A percentile compares a stretch with the other conserved stretches of the same genome.
phyloP scores from a whole-genome alignment of 305 asterid species.

The Solanum hybrid region DNA sequence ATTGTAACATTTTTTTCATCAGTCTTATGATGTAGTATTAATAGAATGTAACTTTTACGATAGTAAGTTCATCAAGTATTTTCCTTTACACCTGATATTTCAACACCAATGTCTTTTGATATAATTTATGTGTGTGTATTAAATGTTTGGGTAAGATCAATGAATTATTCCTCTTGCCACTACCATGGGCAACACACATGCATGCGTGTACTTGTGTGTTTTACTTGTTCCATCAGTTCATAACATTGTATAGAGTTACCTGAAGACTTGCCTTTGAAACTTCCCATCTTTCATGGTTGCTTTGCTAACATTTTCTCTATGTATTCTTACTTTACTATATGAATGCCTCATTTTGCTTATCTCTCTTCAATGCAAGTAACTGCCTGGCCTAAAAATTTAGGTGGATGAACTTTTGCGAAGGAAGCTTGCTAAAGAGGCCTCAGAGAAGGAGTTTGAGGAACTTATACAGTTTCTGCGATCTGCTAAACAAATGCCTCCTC shows the following conservation, averaged over 20 bases:
- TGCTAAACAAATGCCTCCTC: conserved; percentile 49
- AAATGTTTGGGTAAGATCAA: neutral
- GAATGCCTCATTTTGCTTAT: neutral
- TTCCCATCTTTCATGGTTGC: neutral
- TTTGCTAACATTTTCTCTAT: neutral
- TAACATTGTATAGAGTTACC: neutral
- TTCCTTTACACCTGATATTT: neutral
- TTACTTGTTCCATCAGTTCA: neutral
- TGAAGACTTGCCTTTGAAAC: neutral
- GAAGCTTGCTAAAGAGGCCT: conserved; percentile 65
- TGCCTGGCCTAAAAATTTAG: conserved; percentile 22
- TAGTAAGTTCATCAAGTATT: neutral
- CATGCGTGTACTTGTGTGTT: neutral
- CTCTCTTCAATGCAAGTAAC: neutral
- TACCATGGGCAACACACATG: neutral
- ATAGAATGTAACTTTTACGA: neutral
- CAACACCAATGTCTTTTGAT: neutral
- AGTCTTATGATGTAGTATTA: neutral
- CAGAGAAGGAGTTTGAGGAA: conserved; percentile 65
- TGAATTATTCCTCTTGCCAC: neutral
- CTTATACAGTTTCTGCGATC: conserved; percentile 55
- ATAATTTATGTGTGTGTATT: neutral
- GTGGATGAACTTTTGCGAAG: conserved; percentile 70
- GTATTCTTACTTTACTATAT: neutral
- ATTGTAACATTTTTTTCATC: neutral